Evolutionary conservation across 345 rosid species (phyloP), one percentile per base, ranked within the genome.

Genomic region (Xanthoceras sorbifolium): DNA sequence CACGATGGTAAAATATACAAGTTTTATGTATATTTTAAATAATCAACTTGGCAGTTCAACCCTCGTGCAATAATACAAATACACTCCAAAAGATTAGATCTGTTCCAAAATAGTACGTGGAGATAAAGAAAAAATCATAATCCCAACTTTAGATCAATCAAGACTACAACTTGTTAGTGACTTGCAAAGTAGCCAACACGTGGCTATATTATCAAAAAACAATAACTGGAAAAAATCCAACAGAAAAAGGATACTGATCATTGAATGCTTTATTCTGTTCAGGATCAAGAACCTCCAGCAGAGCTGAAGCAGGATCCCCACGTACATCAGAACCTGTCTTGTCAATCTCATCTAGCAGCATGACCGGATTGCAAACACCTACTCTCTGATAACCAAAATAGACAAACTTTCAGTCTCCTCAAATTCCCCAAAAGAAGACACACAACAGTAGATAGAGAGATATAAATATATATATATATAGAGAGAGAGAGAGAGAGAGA

Each of bases 241-340:
- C 34, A 54, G 50, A 50, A 75, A 82, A 73, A 88, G 99, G 98
- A 96, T 96, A 96, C 97, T 96, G 99, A 76, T 96, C 99, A 73
- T 87, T 93, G 82, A 96, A 96, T 72, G 95, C 67, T 82, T 85
- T 88, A 80, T 96, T 96, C 87, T 96, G 99, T 82, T 96, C 98
- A 28, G 97, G 95, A 81, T 96, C 99, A 88, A 96, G 97, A 85
- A 96, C 99, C 89, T 96, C 99, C 79, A 96, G 87, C 75, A 96
- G 87, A 81, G 99, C 99, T 8, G 98, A 92, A 78, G 99, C 98
- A 55, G 99, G 98, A 88, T 96, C 99, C 59, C 99, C 99, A 64
- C 98, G 95, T 23, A 91, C 90, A 85, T 96, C 98, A 48, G 98
- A 96, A 72, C 99, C 97, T 2, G 99, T 93, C 85, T 96, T 96